A percentile compares a stretch with the other conserved stretches of the same genome.
Conservation (phyloP, 1,284 basidiomycete genomes). For the Cutaneotrichosporon sp. region DNA sequence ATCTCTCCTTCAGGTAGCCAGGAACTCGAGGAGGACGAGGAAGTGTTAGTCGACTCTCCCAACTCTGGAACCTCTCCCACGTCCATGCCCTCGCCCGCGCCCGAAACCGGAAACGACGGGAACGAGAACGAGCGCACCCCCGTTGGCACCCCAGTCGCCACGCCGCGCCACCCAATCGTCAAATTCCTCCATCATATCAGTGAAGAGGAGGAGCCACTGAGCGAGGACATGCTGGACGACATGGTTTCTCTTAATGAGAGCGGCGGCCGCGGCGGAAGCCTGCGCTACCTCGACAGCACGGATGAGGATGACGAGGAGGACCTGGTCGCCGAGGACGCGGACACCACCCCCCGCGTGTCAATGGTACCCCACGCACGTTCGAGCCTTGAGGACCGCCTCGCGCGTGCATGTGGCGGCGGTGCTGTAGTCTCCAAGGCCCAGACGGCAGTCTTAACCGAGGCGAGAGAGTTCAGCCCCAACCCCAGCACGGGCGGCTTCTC, state of each 20-base stretch:
- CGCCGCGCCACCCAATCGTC: conserved; percentile 5
- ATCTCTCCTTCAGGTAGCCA: no score
- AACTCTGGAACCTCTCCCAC: no score
- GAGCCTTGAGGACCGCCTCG: conserved; percentile 14
- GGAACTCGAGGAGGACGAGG: no score
- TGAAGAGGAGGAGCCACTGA: conserved; percentile 21
- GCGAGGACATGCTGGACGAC: conserved; percentile 19
- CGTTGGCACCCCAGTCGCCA: background rate
- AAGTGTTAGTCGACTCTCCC: no score
- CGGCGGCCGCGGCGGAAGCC: background rate
- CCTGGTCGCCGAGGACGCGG: conserved; percentile 3
- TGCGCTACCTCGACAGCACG: conserved; percentile 1
- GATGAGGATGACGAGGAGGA: conserved; percentile 14
- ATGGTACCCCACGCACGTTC: background rate
- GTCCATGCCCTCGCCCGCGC: no score
- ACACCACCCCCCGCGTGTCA: conserved; percentile 1
- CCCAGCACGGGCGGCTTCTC: background rate
- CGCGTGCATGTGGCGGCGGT: background rate
- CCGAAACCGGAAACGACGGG: no score
- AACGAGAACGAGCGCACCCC: no score
- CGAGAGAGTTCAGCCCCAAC: background rate
- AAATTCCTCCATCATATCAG: conserved; percentile 16
- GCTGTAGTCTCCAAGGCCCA: background rate
- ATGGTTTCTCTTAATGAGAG: conserved; percentile 12
- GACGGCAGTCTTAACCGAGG: background rate